Conservation (phyloP, 2,329 filamentous ascomycete genomes). For the Teratosphaeria zuluensis region DNA sequence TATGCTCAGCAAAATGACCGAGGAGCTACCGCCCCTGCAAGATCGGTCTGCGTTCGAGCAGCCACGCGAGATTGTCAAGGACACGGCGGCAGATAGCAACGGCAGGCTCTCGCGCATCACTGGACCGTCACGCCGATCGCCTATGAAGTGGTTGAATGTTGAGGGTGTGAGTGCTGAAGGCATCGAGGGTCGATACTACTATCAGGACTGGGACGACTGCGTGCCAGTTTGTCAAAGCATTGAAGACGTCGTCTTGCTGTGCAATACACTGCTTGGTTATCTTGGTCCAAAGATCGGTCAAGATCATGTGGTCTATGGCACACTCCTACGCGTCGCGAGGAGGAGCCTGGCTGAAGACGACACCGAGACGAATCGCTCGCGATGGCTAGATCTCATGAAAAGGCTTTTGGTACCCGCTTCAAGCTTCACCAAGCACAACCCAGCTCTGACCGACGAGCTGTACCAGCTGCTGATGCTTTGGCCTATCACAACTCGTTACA, state of each 20-base stretch:
- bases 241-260: constrained; percentile 83
- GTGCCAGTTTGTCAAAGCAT: constrained; percentile 82
- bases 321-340: constrained; percentile 75
- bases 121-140: constrained; percentile 50
- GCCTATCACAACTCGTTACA: constrained; percentile 66
- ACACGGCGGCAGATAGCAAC: constrained; percentile 60
- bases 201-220: constrained; percentile 94
- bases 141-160: constrained; percentile 73
- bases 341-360: constrained; percentile 61
- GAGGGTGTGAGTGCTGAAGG: constrained; percentile 66
- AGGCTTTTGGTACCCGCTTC: constrained; percentile 79
- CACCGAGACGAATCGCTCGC: constrained; percentile 58
- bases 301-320: constrained; percentile 67
- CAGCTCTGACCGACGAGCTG: constrained; percentile 73
- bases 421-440: constrained; percentile 76
- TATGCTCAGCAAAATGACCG: constrained; percentile 67
- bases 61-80: constrained; percentile 41
- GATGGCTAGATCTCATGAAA: constrained; percentile 79
- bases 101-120: constrained; percentile 48
- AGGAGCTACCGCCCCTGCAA: constrained; percentile 39
- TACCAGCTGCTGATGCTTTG: constrained; percentile 76
- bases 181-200: constrained; percentile 84
- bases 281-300: constrained; percentile 84
- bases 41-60: constrained; percentile 36
- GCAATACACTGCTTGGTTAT: constrained; percentile 71